A percentile compares a stretch with the other conserved stretches of the same genome.
These are phyloP conservation scores for Xylariaceae sp. DNA, from an alignment of 2,329 filamentous ascomycete species.

Conservation along the genomic window DNA sequence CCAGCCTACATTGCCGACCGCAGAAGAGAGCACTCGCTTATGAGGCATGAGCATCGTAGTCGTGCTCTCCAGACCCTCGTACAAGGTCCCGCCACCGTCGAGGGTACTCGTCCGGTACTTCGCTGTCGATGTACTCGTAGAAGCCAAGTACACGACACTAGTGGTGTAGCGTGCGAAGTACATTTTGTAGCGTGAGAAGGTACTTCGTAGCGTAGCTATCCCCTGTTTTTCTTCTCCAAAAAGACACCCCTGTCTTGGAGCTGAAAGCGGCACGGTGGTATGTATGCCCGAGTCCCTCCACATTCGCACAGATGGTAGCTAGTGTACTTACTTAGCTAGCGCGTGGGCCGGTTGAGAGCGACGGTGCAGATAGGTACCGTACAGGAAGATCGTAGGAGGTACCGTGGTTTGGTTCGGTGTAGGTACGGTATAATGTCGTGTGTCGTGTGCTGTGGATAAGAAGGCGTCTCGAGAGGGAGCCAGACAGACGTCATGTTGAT, in stretches of 20 bases:
- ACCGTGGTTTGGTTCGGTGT: background rate
- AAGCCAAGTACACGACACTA: background rate
- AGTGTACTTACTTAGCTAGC: conserved; percentile 7
- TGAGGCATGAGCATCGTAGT: background rate
- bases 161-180: background rate
- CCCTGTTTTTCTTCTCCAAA: conserved; percentile 19
- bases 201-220: conserved; percentile 8
- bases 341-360: conserved; percentile 15
- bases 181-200: background rate
- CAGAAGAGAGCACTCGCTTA: background rate
- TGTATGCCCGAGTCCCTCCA: conserved; percentile 8
- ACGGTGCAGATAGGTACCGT: conserved; percentile 10
- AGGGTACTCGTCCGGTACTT: background rate
- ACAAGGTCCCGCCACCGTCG: background rate
- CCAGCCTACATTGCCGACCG: background rate
- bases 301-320: conserved; percentile 14
- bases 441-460: background rate
- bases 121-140: too few relatives aligned
- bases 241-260: conserved; percentile 16
- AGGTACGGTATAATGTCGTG: background rate
- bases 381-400: background rate
- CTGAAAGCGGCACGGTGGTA: conserved; percentile 19
- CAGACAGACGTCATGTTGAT: conserved; percentile 17
- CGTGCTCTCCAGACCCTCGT: background rate
- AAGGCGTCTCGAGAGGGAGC: conserved; percentile 7